Evolutionary conservation across 495 filamentous ascomycete genomes (phyloP).

Genomic region (Lasiosphaeris hirsuta): DNA sequence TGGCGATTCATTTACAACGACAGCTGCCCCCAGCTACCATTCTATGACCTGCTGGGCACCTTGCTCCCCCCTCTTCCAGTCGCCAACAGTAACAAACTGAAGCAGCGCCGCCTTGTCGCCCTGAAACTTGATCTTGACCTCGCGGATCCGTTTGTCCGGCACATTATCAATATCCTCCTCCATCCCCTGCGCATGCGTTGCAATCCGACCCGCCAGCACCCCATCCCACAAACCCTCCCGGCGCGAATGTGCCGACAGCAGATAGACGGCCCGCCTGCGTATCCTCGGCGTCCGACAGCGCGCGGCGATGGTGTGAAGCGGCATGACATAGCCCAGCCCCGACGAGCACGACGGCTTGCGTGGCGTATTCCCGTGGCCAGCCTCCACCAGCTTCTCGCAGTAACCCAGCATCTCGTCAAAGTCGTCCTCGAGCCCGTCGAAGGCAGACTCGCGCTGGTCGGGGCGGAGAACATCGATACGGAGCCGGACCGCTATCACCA

Average conservation of each 20-base stretch:
- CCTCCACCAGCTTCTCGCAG: conserved; percentile 7
- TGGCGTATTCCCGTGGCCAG: not conserved
- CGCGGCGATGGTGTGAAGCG: conserved; percentile 20
- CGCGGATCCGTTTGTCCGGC: conserved; percentile 2
- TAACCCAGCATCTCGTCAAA: conserved; percentile 14
- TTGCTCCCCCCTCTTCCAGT: conserved; percentile 6
- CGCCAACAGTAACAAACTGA: conserved; percentile 9
- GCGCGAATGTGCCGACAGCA: not conserved
- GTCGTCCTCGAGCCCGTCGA: conserved; percentile 9
- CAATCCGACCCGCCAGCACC: conserved; percentile 2
- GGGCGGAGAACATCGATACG: conserved; percentile 16
- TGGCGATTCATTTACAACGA: too few relatives aligned
- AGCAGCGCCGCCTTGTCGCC: conserved; percentile 10
- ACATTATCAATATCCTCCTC: conserved; percentile 3
- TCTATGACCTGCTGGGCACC: not conserved
- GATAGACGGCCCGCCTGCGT: conserved; percentile 7
- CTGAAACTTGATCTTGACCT: conserved; percentile 17
- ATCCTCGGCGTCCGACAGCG: conserved; percentile 14
- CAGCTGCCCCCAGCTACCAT: not conserved
- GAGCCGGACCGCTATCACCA: conserved; percentile 6
- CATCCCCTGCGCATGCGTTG: not conserved
- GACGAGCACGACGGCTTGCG: conserved; percentile 9
- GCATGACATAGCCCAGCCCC: conserved; percentile 17
- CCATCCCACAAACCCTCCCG: conserved; percentile 20
- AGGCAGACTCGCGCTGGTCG: conserved; percentile 12